phyloP scores from a whole-genome alignment of 2,329 filamentous ascomycete species.

The Aspergillus japonicus region DNA sequence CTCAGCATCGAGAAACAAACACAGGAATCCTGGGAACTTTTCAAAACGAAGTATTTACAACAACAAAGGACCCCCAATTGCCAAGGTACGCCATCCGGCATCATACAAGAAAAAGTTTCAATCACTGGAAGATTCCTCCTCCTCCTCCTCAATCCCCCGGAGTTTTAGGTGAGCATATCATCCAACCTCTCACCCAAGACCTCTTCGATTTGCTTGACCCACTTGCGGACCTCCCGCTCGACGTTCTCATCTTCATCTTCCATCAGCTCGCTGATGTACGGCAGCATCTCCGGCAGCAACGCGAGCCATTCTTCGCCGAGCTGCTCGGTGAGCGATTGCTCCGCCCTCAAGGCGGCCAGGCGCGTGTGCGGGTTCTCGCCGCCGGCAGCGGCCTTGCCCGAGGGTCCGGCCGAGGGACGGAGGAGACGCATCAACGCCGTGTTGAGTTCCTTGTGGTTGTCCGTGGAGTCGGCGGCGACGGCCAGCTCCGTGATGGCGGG shows the following conservation, averaged over 20 bases:
- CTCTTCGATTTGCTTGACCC: slow-evolving; percentile 87
- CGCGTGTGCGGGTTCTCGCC: slow-evolving; percentile 68
- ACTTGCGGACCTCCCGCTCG: slow-evolving; percentile 81
- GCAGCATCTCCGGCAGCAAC: slow-evolving; percentile 90
- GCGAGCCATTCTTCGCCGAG: slow-evolving; percentile 92
- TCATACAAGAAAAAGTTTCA: neutral
- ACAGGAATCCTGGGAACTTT: neutral
- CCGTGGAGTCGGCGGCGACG: slow-evolving; percentile 74
- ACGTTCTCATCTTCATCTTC: slow-evolving; percentile 96
- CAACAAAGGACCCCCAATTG: neutral
- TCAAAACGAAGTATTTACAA: neutral
- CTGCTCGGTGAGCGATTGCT: slow-evolving; percentile 74
- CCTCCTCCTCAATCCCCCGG: no score
- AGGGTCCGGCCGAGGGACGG: slow-evolving; percentile 52
- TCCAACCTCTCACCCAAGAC: slow-evolving; percentile 88
- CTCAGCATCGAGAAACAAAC: neutral
- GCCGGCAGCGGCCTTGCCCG: slow-evolving; percentile 25
- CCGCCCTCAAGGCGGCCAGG: slow-evolving; percentile 76
- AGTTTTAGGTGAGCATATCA: slow-evolving; percentile 75
- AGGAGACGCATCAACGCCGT: slow-evolving; percentile 72
- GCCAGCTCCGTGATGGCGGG: slow-evolving; percentile 79
- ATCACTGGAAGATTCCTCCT: neutral
- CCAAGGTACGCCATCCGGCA: neutral
- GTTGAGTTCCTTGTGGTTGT: slow-evolving; percentile 91
- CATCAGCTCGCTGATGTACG: slow-evolving; percentile 90